A percentile compares a stretch with the other conserved stretches of the same genome.
Evolutionary conservation across 805 yeast genomes (phyloP).

Genomic region (Isabelozyma rhagii): DNA sequence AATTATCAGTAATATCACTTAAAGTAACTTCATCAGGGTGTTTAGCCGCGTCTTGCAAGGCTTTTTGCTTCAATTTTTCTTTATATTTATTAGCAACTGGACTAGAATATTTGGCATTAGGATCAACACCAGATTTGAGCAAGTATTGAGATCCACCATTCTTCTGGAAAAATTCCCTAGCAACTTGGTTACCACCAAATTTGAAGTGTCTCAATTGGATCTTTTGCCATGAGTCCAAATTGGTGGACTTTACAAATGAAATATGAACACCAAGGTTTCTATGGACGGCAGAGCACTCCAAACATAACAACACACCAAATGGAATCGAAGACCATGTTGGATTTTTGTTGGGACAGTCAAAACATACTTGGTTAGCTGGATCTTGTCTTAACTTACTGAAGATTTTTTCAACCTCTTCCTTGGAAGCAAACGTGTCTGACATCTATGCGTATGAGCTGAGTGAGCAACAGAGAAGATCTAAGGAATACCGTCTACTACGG

Average conservation of each 20-base stretch:
- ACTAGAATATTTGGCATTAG: conserved; percentile 76
- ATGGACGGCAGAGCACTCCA: conserved; percentile 94
- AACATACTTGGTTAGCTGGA: conserved; percentile 80
- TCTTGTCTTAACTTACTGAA: conserved; percentile 61
- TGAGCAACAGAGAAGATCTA: too few relatives aligned
- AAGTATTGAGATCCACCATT: conserved; percentile 81
- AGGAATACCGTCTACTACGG: too few relatives aligned
- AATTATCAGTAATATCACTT: conserved; percentile 41
- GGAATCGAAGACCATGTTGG: conserved; percentile 99
- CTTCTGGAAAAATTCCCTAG: conserved; percentile 77
- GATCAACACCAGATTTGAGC: conserved; percentile 44
- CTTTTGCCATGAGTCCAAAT: conserved; percentile 91
- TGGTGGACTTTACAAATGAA: conserved; percentile 89
- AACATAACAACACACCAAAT: conserved; percentile 87
- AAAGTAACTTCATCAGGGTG: conserved; percentile 75
- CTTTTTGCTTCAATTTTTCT: conserved; percentile 70
- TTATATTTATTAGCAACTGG: conserved; percentile 78
- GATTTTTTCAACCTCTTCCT: conserved; percentile 65
- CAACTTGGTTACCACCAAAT: conserved; percentile 87
- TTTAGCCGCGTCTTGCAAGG: conserved; percentile 59
- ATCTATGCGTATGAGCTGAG: conserved; percentile 10
- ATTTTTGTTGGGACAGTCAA: conserved; percentile 90
- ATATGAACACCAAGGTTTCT: conserved; percentile 95
- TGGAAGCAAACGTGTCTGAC: conserved; percentile 55
- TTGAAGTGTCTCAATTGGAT: conserved; percentile 88